These are phyloP conservation scores for Solanum medicagineum DNA, from an alignment of 257 asterid genomes.

Conservation along the genomic window DNA sequence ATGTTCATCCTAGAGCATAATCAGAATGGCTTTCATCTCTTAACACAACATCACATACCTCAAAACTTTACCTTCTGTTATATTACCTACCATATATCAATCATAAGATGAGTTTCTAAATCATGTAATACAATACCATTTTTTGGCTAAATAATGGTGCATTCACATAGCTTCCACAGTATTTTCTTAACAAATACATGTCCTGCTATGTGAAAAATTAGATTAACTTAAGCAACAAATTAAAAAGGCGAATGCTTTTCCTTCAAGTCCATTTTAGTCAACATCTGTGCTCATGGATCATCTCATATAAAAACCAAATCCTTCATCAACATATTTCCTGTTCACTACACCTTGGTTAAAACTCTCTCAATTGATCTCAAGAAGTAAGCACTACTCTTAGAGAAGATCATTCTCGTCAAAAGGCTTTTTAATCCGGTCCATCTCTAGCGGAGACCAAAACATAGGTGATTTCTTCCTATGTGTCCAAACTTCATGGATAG, in stretches of 20 bases:
- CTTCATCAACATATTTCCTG: background rate
- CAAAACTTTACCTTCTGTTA: background rate
- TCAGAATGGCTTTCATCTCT: background rate
- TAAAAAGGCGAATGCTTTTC: background rate
- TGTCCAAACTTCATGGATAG: background rate
- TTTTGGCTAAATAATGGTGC: background rate
- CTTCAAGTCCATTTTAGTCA: background rate
- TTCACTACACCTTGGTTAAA: background rate
- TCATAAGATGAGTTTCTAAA: background rate
- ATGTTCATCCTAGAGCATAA: background rate
- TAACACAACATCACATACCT: background rate
- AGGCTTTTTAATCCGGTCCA: background rate
- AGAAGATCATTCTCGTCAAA: background rate
- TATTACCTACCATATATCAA: background rate
- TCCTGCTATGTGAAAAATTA: background rate
- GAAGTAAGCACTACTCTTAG: background rate
- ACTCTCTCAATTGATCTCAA: background rate
- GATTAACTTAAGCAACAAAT: background rate
- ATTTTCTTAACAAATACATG: background rate
- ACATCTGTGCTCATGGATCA: background rate
- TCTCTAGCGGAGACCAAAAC: background rate
- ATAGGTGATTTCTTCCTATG: background rate
- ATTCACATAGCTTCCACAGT: background rate
- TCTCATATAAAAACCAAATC: background rate
- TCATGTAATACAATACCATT: background rate